A percentile compares a stretch with the other conserved stretches of the same genome.
These are phyloP conservation scores for Sporothrix protearum DNA, from an alignment of 2,329 filamentous ascomycete genomes.

Conservation along the genomic window DNA sequence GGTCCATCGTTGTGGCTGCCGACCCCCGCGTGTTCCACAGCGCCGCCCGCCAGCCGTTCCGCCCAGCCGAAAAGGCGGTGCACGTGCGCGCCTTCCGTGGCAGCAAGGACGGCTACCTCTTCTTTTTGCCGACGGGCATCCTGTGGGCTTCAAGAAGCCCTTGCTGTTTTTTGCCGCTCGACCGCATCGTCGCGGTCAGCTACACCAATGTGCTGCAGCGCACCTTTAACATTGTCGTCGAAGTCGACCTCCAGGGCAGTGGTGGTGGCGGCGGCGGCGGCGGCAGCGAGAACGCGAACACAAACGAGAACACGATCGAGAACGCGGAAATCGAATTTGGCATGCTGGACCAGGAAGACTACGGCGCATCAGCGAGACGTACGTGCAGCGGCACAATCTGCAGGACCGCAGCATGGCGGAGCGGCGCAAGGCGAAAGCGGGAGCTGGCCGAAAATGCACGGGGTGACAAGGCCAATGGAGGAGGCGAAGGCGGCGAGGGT, in stretches of 20 bases:
- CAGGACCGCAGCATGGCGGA: slow-evolving; percentile 68
- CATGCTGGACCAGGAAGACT: slow-evolving; percentile 69
- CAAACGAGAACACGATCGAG: too few relatives aligned
- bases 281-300: slow-evolving; percentile 46
- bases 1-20: slow-evolving; percentile 48
- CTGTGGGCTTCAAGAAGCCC: slow-evolving; percentile 68
- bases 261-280: slow-evolving; percentile 45
- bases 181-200: slow-evolving; percentile 59
- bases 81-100: slow-evolving; percentile 65
- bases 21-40: slow-evolving; percentile 58
- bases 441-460: slow-evolving; percentile 58
- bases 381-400: slow-evolving; percentile 57
- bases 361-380: slow-evolving; percentile 59
- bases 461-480: slow-evolving; percentile 37
- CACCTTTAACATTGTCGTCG: slow-evolving; percentile 65
- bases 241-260: slow-evolving; percentile 47
- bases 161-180: slow-evolving; percentile 62
- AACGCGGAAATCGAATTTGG: slow-evolving; percentile 62
- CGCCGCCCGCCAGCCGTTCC: slow-evolving; percentile 53
- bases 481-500: slow-evolving; percentile 28
- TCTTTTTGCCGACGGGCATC: slow-evolving; percentile 64
- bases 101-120: slow-evolving; percentile 65
- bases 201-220: slow-evolving; percentile 65
- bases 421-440: slow-evolving; percentile 62
- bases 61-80: slow-evolving; percentile 60